These are phyloP conservation scores for Acer campestre DNA, from an alignment of 345 rosid genomes.

Conservation along the genomic window DNA sequence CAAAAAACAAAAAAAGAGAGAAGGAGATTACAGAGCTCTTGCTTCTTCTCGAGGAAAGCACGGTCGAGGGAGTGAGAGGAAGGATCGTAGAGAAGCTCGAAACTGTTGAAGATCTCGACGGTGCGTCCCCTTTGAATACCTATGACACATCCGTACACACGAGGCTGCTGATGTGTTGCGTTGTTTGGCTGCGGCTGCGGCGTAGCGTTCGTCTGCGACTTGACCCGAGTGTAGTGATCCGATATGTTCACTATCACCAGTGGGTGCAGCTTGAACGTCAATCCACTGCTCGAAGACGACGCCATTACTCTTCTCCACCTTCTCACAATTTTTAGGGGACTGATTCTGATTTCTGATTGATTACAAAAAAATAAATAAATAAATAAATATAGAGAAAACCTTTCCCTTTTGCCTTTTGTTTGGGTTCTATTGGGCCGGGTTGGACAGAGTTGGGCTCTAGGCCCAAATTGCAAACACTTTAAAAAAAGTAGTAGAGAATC, in stretches of 20 bases:
- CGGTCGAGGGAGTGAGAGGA: conserved; percentile 71
- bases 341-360: too few relatives aligned
- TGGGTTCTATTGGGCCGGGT: too few relatives aligned
- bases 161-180: conserved; percentile 41
- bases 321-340: background rate
- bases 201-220: conserved; percentile 67
- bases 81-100: conserved; percentile 88
- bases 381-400: too few relatives aligned
- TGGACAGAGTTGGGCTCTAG: too few relatives aligned
- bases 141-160: conserved; percentile 93
- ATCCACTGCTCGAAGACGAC: conserved; percentile 91
- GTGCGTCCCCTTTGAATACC: conserved; percentile 93
- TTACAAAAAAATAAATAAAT: too few relatives aligned
- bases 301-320: conserved; percentile 50
- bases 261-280: conserved; percentile 97
- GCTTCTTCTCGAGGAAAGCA: conserved; percentile 91
- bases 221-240: conserved; percentile 91
- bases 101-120: conserved; percentile 96
- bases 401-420: too few relatives aligned
- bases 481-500: too few relatives aligned
- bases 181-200: background rate
- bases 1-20: background rate
- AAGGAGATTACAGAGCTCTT: conserved; percentile 76
- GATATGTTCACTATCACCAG: conserved; percentile 91
- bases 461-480: too few relatives aligned